Conservation (phyloP, 2,329 filamentous ascomycete genomes). For the Ceratocystiopsis sp. region DNA sequence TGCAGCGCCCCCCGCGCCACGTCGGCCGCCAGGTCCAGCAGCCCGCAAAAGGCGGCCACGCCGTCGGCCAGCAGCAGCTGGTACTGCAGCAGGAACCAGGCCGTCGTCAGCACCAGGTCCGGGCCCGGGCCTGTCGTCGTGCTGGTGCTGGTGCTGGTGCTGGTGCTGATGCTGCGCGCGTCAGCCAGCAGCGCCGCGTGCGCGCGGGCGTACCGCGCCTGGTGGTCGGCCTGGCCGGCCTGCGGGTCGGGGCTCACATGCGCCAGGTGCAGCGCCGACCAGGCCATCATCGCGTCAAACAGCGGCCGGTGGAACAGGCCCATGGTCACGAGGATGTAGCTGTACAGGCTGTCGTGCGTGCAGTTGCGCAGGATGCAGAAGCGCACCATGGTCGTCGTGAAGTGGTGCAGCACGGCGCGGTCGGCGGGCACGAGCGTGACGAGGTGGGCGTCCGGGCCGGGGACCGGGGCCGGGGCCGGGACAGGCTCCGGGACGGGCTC, state of each 20-base stretch:
- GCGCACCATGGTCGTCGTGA: slow-evolving; percentile 5
- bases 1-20: slow-evolving; percentile 1
- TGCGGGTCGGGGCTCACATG: not conserved
- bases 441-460: not conserved
- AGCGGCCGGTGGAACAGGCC: slow-evolving; percentile 3
- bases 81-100: slow-evolving; percentile 4
- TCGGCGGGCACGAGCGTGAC: slow-evolving; percentile 1
- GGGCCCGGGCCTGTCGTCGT: too few species aligned
- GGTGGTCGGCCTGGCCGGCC: not conserved
- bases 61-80: slow-evolving; percentile 2
- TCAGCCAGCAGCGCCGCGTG: slow-evolving; percentile 3
- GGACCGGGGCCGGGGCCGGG: too few species aligned
- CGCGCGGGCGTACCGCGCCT: slow-evolving; percentile 1
- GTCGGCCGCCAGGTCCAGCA: slow-evolving; percentile 1
- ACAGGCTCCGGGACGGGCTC: too few species aligned
- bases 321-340: slow-evolving; percentile 6
- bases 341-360: slow-evolving; percentile 4
- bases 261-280: slow-evolving; percentile 5
- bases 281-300: slow-evolving; percentile 5
- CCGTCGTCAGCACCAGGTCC: not conserved
- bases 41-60: slow-evolving; percentile 2
- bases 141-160: too few species aligned
- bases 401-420: slow-evolving; percentile 1
- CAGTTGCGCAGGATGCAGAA: slow-evolving; percentile 6
- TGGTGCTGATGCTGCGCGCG: too few species aligned